phyloP scores from a whole-genome alignment of 129 eudicot genomes.

The Centaurea solstitialis region DNA sequence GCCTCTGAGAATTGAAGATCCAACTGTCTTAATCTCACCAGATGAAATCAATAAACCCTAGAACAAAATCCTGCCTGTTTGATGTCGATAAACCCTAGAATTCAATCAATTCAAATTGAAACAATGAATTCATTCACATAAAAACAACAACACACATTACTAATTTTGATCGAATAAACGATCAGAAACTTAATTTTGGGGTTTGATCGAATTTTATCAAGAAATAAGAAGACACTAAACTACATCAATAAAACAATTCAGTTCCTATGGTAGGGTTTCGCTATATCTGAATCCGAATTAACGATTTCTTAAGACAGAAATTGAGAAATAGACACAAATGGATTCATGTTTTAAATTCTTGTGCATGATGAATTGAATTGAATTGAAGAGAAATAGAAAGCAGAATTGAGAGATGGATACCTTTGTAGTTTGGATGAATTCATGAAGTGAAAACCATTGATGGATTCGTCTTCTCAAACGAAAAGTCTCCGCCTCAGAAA shows the following conservation, averaged over 20 bases:
- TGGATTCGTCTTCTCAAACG: not conserved
- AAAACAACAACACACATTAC: not conserved
- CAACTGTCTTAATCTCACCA: not conserved
- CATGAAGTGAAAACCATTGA: constrained; percentile 15
- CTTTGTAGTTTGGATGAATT: constrained; percentile 19
- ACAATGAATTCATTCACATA: not conserved
- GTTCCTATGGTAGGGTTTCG: not conserved
- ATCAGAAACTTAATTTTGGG: not conserved
- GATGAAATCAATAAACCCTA: constrained; percentile 1
- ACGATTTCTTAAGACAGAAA: not conserved
- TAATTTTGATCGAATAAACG: no score
- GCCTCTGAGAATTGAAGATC: constrained; percentile 1
- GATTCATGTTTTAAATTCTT: not conserved
- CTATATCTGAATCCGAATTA: not conserved
- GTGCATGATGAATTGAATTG: constrained; percentile 6
- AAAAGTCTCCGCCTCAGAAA: constrained; percentile 15
- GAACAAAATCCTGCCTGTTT: not conserved
- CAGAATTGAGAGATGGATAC: constrained; percentile 23
- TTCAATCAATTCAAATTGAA: no score
- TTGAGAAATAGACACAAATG: not conserved
- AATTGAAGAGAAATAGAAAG: no score
- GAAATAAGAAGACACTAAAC: constrained; percentile 10
- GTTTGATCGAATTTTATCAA: not conserved
- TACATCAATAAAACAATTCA: not conserved
- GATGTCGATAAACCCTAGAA: constrained; percentile 18